A percentile compares a stretch with the other conserved stretches of the same genome.
phyloP scores from a whole-genome alignment of 1,284 basidiomycete species.

The Tremellales sp. region DNA sequence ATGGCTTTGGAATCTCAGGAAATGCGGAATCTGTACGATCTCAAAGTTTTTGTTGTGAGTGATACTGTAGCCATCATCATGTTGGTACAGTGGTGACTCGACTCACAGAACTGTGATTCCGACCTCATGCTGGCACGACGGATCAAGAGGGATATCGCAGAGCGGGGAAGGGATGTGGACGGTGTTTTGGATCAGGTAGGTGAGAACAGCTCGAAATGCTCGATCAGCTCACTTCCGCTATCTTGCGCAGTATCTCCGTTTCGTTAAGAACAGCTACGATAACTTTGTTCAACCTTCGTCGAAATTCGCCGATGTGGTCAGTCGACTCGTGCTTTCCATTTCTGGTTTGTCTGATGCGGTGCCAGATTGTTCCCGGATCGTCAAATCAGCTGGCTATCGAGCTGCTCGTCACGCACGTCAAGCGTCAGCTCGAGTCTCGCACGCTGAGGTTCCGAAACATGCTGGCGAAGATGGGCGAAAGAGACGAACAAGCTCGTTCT shows the following conservation, averaged over 20 bases:
- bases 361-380: constrained; percentile 82
- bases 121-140: constrained; percentile 95
- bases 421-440: constrained; percentile 66
- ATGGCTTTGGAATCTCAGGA: constrained; percentile 79
- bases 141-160: constrained; percentile 79
- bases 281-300: constrained; percentile 90
- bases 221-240: not conserved
- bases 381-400: constrained; percentile 82
- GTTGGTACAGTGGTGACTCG: constrained; percentile 60
- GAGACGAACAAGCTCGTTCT: constrained; percentile 20
- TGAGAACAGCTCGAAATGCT: not conserved
- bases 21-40: constrained; percentile 78
- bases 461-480: constrained; percentile 49
- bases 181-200: constrained; percentile 78
- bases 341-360: not conserved
- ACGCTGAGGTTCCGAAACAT: constrained; percentile 68
- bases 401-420: constrained; percentile 85
- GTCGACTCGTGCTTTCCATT: constrained; percentile 25
- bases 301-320: constrained; percentile 79
- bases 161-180: constrained; percentile 78
- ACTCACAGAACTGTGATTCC: constrained; percentile 65
- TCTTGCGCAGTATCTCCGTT: constrained; percentile 60
- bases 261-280: constrained; percentile 90
- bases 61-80: constrained; percentile 39
- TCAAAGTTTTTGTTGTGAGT: constrained; percentile 62